Evolutionary conservation across 768 basidiomycete species (phyloP).

Genomic region (Infundibulicybe gibba): DNA sequence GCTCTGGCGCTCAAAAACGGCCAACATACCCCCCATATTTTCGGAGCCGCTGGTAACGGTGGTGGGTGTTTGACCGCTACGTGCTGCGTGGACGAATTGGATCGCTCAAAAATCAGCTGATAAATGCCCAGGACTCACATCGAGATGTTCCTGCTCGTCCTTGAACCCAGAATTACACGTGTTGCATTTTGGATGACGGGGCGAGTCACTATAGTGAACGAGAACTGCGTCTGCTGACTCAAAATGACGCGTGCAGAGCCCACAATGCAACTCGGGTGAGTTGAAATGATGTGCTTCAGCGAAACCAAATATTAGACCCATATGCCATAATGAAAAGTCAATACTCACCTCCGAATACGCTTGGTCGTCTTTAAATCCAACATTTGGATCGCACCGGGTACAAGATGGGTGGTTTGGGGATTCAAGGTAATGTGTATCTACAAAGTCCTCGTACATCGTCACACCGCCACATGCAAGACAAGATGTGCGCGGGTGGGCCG

Average conservation of each 20-base stretch:
- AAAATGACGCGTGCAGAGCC: background rate
- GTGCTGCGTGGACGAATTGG: slow-evolving; percentile 1
- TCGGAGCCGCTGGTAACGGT: background rate
- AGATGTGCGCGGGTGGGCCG: slow-evolving; percentile 19
- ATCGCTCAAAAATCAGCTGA: background rate
- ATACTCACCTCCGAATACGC: slow-evolving; percentile 23
- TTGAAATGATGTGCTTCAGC: slow-evolving; percentile 31
- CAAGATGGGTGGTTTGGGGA: slow-evolving; percentile 35
- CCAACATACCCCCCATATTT: background rate
- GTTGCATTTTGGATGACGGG: slow-evolving; percentile 21
- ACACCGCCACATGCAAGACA: slow-evolving; percentile 26
- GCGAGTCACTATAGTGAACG: slow-evolving; percentile 35
- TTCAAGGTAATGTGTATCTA: slow-evolving; percentile 34
- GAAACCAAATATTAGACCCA: background rate
- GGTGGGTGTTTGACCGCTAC: slow-evolving; percentile 1
- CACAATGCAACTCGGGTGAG: slow-evolving; percentile 33
- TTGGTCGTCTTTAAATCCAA: slow-evolving; percentile 29
- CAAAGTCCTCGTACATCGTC: slow-evolving; percentile 28
- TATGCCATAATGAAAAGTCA: background rate
- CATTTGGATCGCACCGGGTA: slow-evolving; percentile 15
- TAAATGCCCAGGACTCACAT: slow-evolving; percentile 20
- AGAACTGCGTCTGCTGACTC: background rate
- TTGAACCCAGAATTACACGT: slow-evolving; percentile 10
- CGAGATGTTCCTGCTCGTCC: slow-evolving; percentile 19
- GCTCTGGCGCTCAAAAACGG: too few species aligned